Evolutionary conservation across 352 stramenopile genomes (phyloP).

Genomic region (Phytophthora boehmeriae): DNA sequence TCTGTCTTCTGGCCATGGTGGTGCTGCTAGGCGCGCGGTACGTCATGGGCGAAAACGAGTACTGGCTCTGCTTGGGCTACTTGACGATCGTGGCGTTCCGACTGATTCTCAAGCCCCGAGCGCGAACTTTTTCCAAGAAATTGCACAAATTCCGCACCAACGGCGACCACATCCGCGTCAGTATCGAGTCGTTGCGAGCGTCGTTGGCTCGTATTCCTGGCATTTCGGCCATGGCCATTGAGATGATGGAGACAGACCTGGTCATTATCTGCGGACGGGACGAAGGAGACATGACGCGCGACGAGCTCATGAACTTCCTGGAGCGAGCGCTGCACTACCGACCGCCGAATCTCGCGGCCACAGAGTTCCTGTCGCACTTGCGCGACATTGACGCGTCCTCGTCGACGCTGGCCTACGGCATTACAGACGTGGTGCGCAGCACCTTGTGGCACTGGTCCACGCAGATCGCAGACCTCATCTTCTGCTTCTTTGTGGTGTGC

Average conservation of each 20-base stretch:
- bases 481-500: conserved; percentile 82
- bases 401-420: conserved; percentile 74
- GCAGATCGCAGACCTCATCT: conserved; percentile 71
- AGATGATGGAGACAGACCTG: conserved; percentile 91
- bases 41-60: conserved; percentile 63
- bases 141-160: conserved; percentile 89
- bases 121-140: conserved; percentile 88
- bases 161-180: conserved; percentile 86
- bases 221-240: conserved; percentile 81
- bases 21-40: conserved; percentile 57
- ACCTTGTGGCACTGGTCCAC: conserved; percentile 89
- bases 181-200: conserved; percentile 81
- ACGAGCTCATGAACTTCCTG: conserved; percentile 89
- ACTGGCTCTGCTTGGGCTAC: conserved; percentile 76
- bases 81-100: conserved; percentile 67
- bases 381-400: conserved; percentile 87
- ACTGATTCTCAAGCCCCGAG: conserved; percentile 85
- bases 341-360: conserved; percentile 71
- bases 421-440: conserved; percentile 74
- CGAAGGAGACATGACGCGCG: conserved; percentile 84
- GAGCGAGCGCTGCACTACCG: conserved; percentile 83
- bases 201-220: conserved; percentile 82
- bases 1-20: conserved; percentile 75
- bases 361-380: conserved; percentile 82
- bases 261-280: conserved; percentile 88